Evolutionary conservation across 2,329 filamentous ascomycete genomes (phyloP), one percentile per base, ranked within the genome.

Genomic region (Diplocarpon mali): DNA sequence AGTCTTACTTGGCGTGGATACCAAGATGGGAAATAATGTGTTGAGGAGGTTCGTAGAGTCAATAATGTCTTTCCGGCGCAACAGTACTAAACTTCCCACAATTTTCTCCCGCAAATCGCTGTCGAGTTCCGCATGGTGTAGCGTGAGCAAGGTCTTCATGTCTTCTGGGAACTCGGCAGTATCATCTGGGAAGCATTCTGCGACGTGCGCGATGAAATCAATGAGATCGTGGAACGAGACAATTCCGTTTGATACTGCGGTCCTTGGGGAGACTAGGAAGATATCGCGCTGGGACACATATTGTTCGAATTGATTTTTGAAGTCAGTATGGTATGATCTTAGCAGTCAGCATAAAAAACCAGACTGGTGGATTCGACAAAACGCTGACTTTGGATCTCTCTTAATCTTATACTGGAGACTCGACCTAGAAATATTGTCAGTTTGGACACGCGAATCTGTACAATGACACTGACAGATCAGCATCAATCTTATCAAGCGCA

Each of bases 401-500:
- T 83, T 78, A 61, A 95, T 88, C 69, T 94, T 95, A 70, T 94
- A 86, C 63, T 94, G 88, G 41, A 95, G 70, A 66, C 83, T 92
- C 52, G 87, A 80, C 58, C 80, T 84, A 59, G 40, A 46, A 12
- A 49, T 63, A 63, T 57, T 42, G 47, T 50, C 35, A 44, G 42
- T 24, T 24, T 24, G 20, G 20, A 24, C 20, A 24, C 20, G 7
- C 7, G 35, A 29, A 24, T 7, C 14, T 13, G 16, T 9, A 45
- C 28, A 42, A 38, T 42, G 45, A 48, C 34, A 56, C 49, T 40
- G 30, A 83, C 75, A 93, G 71, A 66, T 94, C 87, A 29, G 88
- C 89, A 62, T 95, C 89, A 56, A 95, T 80, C 74, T 95, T 95
- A 68, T 95, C 89, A 65, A 95, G 79, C 49, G 89, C 89, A 45